phyloP scores from a whole-genome alignment of 345 rosid genomes.

The Streptanthus diversifolius region DNA sequence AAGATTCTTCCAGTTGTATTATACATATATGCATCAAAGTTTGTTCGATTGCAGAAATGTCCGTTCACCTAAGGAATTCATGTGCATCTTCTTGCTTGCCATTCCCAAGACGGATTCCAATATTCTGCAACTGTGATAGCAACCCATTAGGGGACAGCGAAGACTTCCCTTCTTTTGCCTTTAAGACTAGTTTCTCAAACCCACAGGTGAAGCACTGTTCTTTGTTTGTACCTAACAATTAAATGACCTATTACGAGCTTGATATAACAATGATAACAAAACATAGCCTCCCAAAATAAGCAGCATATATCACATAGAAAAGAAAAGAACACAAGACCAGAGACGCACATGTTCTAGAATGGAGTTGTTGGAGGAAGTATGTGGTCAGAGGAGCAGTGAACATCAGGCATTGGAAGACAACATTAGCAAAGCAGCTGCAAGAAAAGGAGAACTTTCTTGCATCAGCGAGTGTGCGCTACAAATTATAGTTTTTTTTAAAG shows the following conservation, averaged over 20 bases:
- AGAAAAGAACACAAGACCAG: slow-evolving; percentile 8
- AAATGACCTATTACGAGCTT: slow-evolving; percentile 17
- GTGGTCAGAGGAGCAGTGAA: slow-evolving; percentile 91
- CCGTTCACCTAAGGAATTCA: slow-evolving; percentile 80
- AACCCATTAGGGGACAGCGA: slow-evolving; percentile 70
- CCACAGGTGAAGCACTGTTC: slow-evolving; percentile 93
- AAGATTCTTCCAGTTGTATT: not conserved
- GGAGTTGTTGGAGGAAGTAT: slow-evolving; percentile 78
- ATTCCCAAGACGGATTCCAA: slow-evolving; percentile 71
- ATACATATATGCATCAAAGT: not conserved
- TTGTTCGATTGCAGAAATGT: slow-evolving; percentile 6
- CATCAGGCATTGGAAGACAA: slow-evolving; percentile 84
- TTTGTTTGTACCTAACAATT: slow-evolving; percentile 56
- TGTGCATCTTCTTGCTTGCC: slow-evolving; percentile 99
- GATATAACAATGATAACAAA: slow-evolving; percentile 2
- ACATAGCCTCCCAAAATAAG: slow-evolving; percentile 1
- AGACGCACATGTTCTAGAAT: slow-evolving; percentile 73
- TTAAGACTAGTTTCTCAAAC: slow-evolving; percentile 65
- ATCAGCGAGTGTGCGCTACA: slow-evolving; percentile 11
- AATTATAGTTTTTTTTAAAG: not conserved
- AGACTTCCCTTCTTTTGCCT: slow-evolving; percentile 68
- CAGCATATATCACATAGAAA: slow-evolving; percentile 9
- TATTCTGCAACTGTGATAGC: slow-evolving; percentile 60
- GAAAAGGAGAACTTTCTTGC: slow-evolving; percentile 20
- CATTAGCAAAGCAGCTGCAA: slow-evolving; percentile 97